A percentile compares a stretch with the other conserved stretches of the same genome.
phyloP scores from a whole-genome alignment of 768 basidiomycete species.

The Asterophora parasitica region DNA sequence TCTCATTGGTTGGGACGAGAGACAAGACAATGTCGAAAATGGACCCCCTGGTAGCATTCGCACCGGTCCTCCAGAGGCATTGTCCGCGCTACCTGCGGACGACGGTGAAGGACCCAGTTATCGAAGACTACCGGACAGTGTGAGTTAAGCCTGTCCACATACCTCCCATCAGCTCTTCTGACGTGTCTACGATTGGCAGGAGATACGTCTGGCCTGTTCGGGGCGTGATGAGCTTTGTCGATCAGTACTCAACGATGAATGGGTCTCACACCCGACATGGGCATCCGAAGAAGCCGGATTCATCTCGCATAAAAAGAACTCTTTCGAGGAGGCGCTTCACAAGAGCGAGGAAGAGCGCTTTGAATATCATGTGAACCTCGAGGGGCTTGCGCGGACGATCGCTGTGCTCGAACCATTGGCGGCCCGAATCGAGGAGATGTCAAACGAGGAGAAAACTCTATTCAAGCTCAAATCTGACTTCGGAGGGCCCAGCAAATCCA shows the following conservation, averaged over 20 bases:
- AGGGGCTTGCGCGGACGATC: conserved; percentile 87
- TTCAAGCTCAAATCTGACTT: conserved; percentile 86
- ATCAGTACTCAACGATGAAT: conserved; percentile 93
- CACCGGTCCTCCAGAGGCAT: conserved; percentile 69
- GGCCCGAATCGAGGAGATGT: conserved; percentile 83
- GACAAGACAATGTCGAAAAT: conserved; percentile 52
- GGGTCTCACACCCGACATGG: conserved; percentile 99
- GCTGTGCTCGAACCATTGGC: conserved; percentile 85
- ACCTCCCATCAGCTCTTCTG: not conserved
- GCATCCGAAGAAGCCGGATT: conserved; percentile 95
- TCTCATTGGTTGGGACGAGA: conserved; percentile 75
- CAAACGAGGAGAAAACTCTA: conserved; percentile 72
- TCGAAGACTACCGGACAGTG: conserved; percentile 80
- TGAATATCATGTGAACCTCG: conserved; percentile 94
- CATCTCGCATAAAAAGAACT: conserved; percentile 93
- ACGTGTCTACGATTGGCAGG: conserved; percentile 43
- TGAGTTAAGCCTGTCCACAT: conserved; percentile 37
- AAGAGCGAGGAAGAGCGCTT: conserved; percentile 98
- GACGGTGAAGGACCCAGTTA: conserved; percentile 94
- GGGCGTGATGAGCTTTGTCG: conserved; percentile 92
- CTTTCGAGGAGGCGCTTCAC: conserved; percentile 92
- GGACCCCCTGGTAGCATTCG: conserved; percentile 78
- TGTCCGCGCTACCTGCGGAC: conserved; percentile 74
- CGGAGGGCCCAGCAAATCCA: conserved; percentile 79
- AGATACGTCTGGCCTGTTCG: conserved; percentile 86